Conservation (phyloP, 768 basidiomycete species). For the Gelatoporia subvermispora region DNA sequence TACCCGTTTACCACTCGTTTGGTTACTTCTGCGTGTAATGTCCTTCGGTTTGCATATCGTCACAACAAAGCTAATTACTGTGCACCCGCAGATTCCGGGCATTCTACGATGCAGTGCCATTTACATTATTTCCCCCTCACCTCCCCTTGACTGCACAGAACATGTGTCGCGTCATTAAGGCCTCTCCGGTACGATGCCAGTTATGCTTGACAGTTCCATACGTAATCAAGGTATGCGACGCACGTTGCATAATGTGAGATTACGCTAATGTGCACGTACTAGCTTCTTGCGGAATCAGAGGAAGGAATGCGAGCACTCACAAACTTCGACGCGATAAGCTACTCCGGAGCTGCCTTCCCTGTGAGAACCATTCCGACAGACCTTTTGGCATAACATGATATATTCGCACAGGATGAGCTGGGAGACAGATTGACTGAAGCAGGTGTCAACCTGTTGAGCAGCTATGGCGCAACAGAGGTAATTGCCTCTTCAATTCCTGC, state of each 20-base stretch:
- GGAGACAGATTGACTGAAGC: constrained; percentile 43
- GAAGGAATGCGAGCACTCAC: constrained; percentile 39
- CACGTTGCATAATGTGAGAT: no score
- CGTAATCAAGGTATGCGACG: constrained; percentile 26
- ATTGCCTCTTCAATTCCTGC: neutral
- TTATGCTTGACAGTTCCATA: constrained; percentile 35
- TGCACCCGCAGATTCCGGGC: constrained; percentile 32
- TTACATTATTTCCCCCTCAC: constrained; percentile 41
- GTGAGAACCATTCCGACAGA: constrained; percentile 5
- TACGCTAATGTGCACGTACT: constrained; percentile 1
- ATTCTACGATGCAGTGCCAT: constrained; percentile 34
- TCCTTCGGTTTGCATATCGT: neutral
- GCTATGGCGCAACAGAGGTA: constrained; percentile 44
- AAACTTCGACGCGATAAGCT: constrained; percentile 43
- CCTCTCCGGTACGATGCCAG: constrained; percentile 26
- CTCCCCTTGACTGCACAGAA: constrained; percentile 43
- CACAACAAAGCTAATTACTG: constrained; percentile 6
- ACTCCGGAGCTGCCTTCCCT: constrained; percentile 49
- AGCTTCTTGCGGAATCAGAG: constrained; percentile 43
- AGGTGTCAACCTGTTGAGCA: constrained; percentile 45
- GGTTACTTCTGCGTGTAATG: constrained; percentile 30
- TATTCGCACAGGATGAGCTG: constrained; percentile 33
- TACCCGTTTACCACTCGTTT: constrained; percentile 41
- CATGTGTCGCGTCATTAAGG: constrained; percentile 33
- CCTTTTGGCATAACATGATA: no score